Evolutionary conservation across 2,329 filamentous ascomycete genomes (phyloP).

Genomic region (Colletotrichum echinochloae): DNA sequence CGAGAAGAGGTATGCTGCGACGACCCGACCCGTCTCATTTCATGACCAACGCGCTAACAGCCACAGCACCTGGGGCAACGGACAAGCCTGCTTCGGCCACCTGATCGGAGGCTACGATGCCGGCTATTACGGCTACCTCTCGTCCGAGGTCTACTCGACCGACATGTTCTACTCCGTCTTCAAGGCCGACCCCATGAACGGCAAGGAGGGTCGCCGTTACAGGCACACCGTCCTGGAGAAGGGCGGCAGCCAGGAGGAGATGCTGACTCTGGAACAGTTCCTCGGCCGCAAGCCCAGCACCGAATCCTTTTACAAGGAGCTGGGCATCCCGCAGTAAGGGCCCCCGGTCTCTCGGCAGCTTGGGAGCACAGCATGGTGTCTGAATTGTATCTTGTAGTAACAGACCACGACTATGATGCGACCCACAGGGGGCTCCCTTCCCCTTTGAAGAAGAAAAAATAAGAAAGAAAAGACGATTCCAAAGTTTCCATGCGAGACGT

Average conservation of each 20-base stretch:
- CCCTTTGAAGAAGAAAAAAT: not conserved
- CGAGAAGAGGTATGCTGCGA: slow-evolving; percentile 60
- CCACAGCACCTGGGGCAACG: slow-evolving; percentile 76
- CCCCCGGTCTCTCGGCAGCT: not conserved
- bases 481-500: not conserved
- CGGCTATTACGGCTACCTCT: slow-evolving; percentile 82
- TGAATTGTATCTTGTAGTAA: slow-evolving; percentile 20
- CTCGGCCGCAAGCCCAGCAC: slow-evolving; percentile 80
- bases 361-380: not conserved
- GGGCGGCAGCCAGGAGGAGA: slow-evolving; percentile 83
- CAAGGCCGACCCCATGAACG: slow-evolving; percentile 82
- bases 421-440: not conserved
- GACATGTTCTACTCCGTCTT: slow-evolving; percentile 91
- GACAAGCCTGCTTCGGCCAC: slow-evolving; percentile 84
- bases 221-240: slow-evolving; percentile 82
- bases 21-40: too few species aligned
- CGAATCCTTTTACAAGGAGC: slow-evolving; percentile 83
- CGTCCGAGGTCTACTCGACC: slow-evolving; percentile 82
- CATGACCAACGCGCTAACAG: slow-evolving; percentile 45
- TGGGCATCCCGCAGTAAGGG: slow-evolving; percentile 61
- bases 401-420: slow-evolving; percentile 17
- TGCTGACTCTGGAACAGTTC: slow-evolving; percentile 83
- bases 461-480: not conserved
- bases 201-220: slow-evolving; percentile 78
- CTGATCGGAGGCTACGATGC: slow-evolving; percentile 88